phyloP scores from a whole-genome alignment of 164 flowering plant genomes.

The Vitis amurensis region DNA sequence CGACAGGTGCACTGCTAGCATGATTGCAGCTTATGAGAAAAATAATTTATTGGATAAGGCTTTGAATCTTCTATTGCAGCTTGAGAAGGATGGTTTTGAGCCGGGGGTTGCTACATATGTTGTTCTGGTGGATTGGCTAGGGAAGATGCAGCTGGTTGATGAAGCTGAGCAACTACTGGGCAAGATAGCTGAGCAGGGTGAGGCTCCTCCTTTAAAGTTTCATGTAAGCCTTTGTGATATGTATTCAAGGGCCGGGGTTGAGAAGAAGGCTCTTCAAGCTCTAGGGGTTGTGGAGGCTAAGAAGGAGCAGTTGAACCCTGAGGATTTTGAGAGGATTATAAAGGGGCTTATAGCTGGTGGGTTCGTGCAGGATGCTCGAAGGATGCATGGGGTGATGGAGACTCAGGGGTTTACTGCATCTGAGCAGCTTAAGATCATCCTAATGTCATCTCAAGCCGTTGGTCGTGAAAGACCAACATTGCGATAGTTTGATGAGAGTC shows the following conservation, averaged over 20 bases:
- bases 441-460: constrained; percentile 38
- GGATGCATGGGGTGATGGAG: constrained; percentile 54
- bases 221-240: constrained; percentile 83
- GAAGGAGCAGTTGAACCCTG: constrained; percentile 47
- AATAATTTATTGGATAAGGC: constrained; percentile 77
- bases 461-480: constrained; percentile 19
- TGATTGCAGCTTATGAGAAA: constrained; percentile 76
- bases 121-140: constrained; percentile 83
- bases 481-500: neutral
- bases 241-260: constrained; percentile 58
- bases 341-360: constrained; percentile 61
- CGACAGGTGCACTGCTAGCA: constrained; percentile 66
- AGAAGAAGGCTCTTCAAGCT: constrained; percentile 72
- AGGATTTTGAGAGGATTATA: constrained; percentile 69
- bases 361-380: constrained; percentile 58
- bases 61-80: constrained; percentile 57
- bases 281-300: constrained; percentile 69
- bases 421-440: constrained; percentile 35
- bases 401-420: constrained; percentile 55
- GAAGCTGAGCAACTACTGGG: constrained; percentile 74
- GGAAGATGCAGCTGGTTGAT: constrained; percentile 64
- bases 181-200: constrained; percentile 61
- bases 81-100: constrained; percentile 76
- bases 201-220: constrained; percentile 59
- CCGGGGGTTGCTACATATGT: constrained; percentile 75